These are phyloP conservation scores for Hypoxylon sp. DNA, from an alignment of 2,329 filamentous ascomycete species.

Conservation along the genomic window DNA sequence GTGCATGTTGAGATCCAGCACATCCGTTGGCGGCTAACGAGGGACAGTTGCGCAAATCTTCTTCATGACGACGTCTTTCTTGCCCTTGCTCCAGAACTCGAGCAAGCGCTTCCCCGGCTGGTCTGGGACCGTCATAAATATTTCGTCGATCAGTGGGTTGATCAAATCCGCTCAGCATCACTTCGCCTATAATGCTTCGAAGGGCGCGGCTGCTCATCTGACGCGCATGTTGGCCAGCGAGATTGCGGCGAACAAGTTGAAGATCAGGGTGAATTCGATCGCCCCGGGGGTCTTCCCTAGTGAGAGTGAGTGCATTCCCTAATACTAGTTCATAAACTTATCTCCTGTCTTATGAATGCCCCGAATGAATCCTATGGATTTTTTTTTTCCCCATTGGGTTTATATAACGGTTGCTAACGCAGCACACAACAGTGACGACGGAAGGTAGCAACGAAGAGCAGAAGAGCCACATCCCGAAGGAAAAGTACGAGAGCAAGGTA, in stretches of 20 bases:
- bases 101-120: constrained; percentile 61
- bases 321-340: no score
- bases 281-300: constrained; percentile 80
- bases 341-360: no score
- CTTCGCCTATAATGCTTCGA: constrained; percentile 75
- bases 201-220: constrained; percentile 76
- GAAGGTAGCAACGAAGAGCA: constrained; percentile 62
- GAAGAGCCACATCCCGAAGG: constrained; percentile 72
- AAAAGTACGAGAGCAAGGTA: constrained; percentile 72
- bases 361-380: no score
- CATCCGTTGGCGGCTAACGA: no score
- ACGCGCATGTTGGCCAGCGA: constrained; percentile 75
- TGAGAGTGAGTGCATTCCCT: constrained; percentile 63
- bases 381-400: neutral
- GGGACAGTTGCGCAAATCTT: constrained; percentile 73
- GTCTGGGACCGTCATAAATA: constrained; percentile 76
- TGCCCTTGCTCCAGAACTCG: constrained; percentile 71
- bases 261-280: constrained; percentile 79
- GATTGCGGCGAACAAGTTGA: constrained; percentile 70
- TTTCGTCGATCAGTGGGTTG: constrained; percentile 76
- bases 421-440: constrained; percentile 67
- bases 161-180: constrained; percentile 75
- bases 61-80: constrained; percentile 74
- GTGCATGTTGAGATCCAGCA: no score
- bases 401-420: neutral